These are phyloP conservation scores for Chimonanthus praecox DNA, from an alignment of 164 flowering plant genomes.

Conservation along the genomic window DNA sequence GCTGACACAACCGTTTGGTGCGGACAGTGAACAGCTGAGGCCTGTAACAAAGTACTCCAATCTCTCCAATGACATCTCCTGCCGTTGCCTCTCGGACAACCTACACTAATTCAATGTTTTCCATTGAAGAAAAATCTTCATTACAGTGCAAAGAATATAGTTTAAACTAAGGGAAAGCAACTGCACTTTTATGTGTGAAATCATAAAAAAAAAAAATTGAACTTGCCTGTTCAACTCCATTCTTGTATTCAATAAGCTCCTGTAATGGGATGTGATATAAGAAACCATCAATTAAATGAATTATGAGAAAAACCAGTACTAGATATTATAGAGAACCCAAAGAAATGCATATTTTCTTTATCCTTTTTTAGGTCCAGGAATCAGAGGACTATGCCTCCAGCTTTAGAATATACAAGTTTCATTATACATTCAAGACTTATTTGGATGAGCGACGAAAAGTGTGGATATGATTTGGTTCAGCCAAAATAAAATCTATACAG, in stretches of 20 bases:
- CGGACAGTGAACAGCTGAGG: slow-evolving; percentile 90
- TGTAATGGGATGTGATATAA: slow-evolving; percentile 23
- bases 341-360: too few species aligned
- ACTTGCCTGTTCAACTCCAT: slow-evolving; percentile 70
- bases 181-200: not conserved
- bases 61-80: slow-evolving; percentile 83
- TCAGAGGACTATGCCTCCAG: too few species aligned
- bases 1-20: slow-evolving; percentile 75
- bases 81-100: slow-evolving; percentile 59
- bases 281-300: not conserved
- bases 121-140: not conserved
- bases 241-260: slow-evolving; percentile 67
- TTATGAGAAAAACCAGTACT: not conserved
- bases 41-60: slow-evolving; percentile 90
- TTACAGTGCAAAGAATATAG: not conserved
- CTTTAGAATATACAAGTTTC: too few species aligned
- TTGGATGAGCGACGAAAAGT: too few species aligned
- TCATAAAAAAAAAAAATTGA: not conserved
- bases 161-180: not conserved
- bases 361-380: too few species aligned
- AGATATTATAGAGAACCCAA: too few species aligned
- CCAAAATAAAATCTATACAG: too few species aligned
- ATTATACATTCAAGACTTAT: too few species aligned
- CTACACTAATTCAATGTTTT: slow-evolving; percentile 25
- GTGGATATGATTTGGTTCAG: too few species aligned